Conservation (phyloP, 2,329 filamentous ascomycete genomes). For the Fusarium floridanum region DNA sequence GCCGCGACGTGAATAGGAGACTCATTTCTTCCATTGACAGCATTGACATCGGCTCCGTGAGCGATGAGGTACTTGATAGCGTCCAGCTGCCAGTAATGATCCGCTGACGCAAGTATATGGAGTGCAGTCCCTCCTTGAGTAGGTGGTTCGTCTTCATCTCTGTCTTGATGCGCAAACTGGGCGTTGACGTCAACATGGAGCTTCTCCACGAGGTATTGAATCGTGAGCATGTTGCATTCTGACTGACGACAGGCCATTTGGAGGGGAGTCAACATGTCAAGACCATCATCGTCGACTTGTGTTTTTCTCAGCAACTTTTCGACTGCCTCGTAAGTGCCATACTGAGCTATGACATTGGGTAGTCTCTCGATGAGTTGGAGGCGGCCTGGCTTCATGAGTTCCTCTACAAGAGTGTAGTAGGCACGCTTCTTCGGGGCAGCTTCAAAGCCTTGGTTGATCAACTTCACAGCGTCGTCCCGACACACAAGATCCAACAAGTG, state of each 20-base stretch:
- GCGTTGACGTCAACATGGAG: conserved; percentile 33
- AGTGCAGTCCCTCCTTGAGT: conserved; percentile 27
- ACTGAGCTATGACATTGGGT: conserved; percentile 7
- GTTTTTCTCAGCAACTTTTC: background rate
- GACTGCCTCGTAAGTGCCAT: conserved; percentile 9
- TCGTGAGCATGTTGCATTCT: conserved; percentile 25
- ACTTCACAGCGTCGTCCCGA: background rate
- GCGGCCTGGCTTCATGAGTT: conserved; percentile 14
- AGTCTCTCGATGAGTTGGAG: conserved; percentile 8
- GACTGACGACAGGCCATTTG: conserved; percentile 12
- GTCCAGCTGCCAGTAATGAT: conserved; percentile 33
- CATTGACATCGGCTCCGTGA: conserved; percentile 26
- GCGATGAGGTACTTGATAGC: conserved; percentile 29
- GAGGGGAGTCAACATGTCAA: background rate
- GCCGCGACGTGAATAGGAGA: conserved; percentile 38
- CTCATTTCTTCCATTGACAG: background rate
- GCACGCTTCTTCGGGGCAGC: background rate
- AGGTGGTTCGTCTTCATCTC: background rate
- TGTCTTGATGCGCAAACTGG: background rate
- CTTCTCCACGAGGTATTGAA: conserved; percentile 28
- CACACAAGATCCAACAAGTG: conserved; percentile 11
- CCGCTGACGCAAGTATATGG: conserved; percentile 31
- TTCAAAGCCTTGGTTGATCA: conserved; percentile 10
- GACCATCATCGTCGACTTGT: background rate
- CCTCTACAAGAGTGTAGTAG: conserved; percentile 2